Evolutionary conservation across 75 land plant species (phyloP).

Genomic region (Cupressus sempervirens): DNA sequence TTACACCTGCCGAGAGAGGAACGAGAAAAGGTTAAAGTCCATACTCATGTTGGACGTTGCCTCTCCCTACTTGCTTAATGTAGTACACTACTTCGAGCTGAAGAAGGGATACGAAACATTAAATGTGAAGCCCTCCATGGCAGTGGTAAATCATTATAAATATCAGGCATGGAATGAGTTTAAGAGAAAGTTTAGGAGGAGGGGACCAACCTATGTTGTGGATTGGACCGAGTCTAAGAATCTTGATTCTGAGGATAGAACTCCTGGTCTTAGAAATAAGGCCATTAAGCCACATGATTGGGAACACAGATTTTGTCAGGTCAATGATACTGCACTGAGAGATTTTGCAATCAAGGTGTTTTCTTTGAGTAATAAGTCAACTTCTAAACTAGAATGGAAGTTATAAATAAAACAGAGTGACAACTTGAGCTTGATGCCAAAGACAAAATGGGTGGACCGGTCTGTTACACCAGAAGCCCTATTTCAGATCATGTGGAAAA

Average conservation of each 20-base stretch:
- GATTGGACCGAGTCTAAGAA: conserved; percentile 43
- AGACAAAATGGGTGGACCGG: too few relatives aligned
- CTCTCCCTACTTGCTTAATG: conserved; percentile 20
- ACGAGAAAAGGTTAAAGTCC: conserved; percentile 30
- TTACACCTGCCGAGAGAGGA: conserved; percentile 28
- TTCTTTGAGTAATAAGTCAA: not conserved
- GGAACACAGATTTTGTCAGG: conserved; percentile 29
- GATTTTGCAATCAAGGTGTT: conserved; percentile 13
- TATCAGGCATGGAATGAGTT: conserved; percentile 48
- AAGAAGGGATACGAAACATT: conserved; percentile 15
- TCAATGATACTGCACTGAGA: conserved; percentile 25
- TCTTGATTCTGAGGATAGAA: conserved; percentile 27
- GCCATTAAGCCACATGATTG: conserved; percentile 24
- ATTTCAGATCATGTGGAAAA: too few relatives aligned
- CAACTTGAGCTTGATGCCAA: too few relatives aligned
- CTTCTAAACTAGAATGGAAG: not conserved
- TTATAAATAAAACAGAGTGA: not conserved
- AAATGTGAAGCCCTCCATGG: conserved; percentile 11
- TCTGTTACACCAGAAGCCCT: too few relatives aligned
- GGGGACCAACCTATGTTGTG: conserved; percentile 39
- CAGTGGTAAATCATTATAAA: conserved; percentile 47
- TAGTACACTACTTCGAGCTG: conserved; percentile 33
- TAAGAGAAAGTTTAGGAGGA: conserved; percentile 30
- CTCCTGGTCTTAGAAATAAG: conserved; percentile 29
- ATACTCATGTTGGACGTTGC: conserved; percentile 20